A percentile compares a stretch with the other conserved stretches of the same genome.
Conservation (phyloP, 768 basidiomycete species). For the Hygrophorus russula region DNA sequence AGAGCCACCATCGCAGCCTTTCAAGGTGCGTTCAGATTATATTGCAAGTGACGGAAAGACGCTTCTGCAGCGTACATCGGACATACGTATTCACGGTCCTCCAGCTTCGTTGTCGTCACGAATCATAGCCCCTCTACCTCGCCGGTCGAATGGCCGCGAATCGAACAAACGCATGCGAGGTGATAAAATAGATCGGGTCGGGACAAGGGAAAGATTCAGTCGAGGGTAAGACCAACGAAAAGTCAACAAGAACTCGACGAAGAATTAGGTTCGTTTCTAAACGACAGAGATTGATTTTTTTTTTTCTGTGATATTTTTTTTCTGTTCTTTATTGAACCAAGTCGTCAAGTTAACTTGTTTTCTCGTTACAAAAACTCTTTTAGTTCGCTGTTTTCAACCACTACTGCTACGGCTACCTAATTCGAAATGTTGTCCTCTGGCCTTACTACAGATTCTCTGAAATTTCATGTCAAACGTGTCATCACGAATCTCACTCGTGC, state of each 20-base stretch:
- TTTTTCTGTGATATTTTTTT: too few relatives aligned
- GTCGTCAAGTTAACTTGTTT: too few relatives aligned
- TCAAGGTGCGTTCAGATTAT: conserved; percentile 61
- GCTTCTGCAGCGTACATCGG: conserved; percentile 45
- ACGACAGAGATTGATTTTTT: conserved; percentile 27
- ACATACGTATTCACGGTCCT: conserved; percentile 23
- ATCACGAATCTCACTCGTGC: too few relatives aligned
- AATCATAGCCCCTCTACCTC: conserved; percentile 33
- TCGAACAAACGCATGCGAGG: conserved; percentile 12
- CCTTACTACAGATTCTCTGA: too few relatives aligned
- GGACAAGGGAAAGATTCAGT: conserved; percentile 12
- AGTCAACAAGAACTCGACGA: conserved; percentile 74
- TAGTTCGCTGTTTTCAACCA: too few relatives aligned
- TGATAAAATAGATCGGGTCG: conserved; percentile 10
- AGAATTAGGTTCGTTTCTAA: conserved; percentile 72
- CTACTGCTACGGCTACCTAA: too few relatives aligned
- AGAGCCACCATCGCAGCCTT: conserved; percentile 26
- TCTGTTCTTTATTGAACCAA: too few relatives aligned
- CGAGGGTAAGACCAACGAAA: conserved; percentile 30
- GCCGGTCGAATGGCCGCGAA: conserved; percentile 23
- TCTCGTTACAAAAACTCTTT: too few relatives aligned
- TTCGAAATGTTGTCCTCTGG: too few relatives aligned
- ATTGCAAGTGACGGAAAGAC: conserved; percentile 40
- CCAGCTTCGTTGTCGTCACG: conserved; percentile 29
- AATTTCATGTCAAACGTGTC: too few relatives aligned